Evolutionary conservation across 129 eudicot species (phyloP).

Genomic region (Smallanthus sonchifolius): DNA sequence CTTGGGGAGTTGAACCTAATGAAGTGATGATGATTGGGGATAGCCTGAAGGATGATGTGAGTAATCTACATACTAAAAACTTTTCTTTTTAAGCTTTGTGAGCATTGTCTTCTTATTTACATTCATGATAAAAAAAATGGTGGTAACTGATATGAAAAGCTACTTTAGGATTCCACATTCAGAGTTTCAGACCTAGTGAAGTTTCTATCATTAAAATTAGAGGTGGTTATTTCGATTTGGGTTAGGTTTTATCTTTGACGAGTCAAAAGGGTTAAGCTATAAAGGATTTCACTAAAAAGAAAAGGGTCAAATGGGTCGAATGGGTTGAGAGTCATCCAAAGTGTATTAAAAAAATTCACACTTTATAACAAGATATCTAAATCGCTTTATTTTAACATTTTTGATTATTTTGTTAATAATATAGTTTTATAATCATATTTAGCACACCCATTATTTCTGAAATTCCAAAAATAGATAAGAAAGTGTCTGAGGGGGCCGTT

Average conservation of each 20-base stretch:
- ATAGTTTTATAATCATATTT: no score
- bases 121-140: neutral
- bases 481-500: neutral
- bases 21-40: constrained; percentile 99
- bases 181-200: neutral
- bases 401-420: no score
- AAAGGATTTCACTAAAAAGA: neutral
- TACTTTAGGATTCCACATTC: neutral
- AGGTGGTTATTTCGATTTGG: neutral
- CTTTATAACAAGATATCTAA: neutral
- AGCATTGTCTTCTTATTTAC: neutral
- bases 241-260: neutral
- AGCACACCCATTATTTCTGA: neutral
- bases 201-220: neutral
- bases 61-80: constrained; percentile 17
- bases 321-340: neutral
- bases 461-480: no score
- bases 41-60: constrained; percentile 95
- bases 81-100: neutral
- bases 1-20: constrained; percentile 74
- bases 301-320: neutral
- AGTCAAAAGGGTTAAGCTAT: neutral
- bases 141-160: neutral
- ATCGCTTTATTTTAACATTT: neutral
- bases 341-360: neutral